phyloP scores from a whole-genome alignment of 805 yeast species.

The Kuraishia piskuri region DNA sequence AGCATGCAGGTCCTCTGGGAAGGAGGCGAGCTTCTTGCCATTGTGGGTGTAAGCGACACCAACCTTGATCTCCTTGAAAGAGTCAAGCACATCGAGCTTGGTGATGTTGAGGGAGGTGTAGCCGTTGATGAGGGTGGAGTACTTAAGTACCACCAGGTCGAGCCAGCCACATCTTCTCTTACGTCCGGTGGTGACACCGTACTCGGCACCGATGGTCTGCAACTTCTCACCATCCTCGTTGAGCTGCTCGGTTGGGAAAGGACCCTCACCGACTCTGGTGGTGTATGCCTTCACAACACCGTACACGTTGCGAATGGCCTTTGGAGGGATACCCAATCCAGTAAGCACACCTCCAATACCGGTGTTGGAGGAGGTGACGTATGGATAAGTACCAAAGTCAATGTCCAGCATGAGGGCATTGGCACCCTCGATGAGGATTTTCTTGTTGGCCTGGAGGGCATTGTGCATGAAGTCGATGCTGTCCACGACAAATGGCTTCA shows the following conservation, averaged over 20 bases:
- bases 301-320: slow-evolving; percentile 64
- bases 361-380: slow-evolving; percentile 90
- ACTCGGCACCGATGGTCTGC: slow-evolving; percentile 91
- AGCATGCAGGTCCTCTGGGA: slow-evolving; percentile 86
- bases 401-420: slow-evolving; percentile 96
- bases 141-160: slow-evolving; percentile 88
- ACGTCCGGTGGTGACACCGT: slow-evolving; percentile 97
- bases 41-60: slow-evolving; percentile 77
- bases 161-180: slow-evolving; percentile 99
- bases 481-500: slow-evolving; percentile 91
- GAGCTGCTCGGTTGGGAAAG: slow-evolving; percentile 96
- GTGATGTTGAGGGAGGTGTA: slow-evolving; percentile 93
- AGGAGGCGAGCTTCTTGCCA: slow-evolving; percentile 65
- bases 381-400: slow-evolving; percentile 97
- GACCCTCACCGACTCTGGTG: slow-evolving; percentile 98
- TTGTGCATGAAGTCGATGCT: slow-evolving; percentile 77
- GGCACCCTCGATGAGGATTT: slow-evolving; percentile 94
- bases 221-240: slow-evolving; percentile 79
- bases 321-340: slow-evolving; percentile 95
- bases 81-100: slow-evolving; percentile 89
- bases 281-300: slow-evolving; percentile 99
- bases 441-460: slow-evolving; percentile 71
- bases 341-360: slow-evolving; percentile 98
- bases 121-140: slow-evolving; percentile 88
- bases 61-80: slow-evolving; percentile 80